phyloP scores from a whole-genome alignment of 2,329 filamentous ascomycete genomes.

The Colletotrichum sp. region DNA sequence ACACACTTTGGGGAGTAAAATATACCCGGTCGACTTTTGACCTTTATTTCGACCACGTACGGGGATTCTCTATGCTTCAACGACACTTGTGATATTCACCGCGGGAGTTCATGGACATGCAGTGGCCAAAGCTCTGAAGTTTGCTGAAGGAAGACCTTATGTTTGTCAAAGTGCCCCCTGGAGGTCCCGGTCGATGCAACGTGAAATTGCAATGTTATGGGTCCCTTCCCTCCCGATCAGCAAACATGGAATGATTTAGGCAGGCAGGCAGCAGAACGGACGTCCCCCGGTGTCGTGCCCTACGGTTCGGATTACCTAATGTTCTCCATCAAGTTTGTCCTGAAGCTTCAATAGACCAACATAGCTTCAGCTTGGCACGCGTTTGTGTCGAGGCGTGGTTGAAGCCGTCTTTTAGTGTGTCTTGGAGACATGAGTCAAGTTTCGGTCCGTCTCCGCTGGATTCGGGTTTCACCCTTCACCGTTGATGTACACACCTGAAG shows the following conservation, averaged over 20 bases:
- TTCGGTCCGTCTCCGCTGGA: not conserved
- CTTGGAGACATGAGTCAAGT: not conserved
- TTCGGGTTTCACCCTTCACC: not conserved
- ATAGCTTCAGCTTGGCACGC: not conserved
- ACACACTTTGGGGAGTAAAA: not conserved
- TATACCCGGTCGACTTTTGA: not conserved
- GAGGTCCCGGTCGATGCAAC: not conserved
- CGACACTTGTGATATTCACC: not conserved
- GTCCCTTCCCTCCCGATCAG: not conserved
- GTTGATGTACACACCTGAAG: not conserved
- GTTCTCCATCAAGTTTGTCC: not conserved
- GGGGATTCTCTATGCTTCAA: accelerated
- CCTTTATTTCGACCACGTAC: accelerated
- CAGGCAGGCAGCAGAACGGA: not conserved
- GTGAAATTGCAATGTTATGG: not conserved
- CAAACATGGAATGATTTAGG: not conserved
- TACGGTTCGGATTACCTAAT: not conserved
- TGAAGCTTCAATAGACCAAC: not conserved
- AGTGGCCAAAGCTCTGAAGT: not conserved
- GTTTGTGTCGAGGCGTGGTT: not conserved
- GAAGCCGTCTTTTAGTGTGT: not conserved
- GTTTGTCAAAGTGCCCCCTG: not conserved
- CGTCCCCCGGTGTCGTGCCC: not conserved
- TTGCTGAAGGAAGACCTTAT: not conserved
- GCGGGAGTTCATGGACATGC: not conserved